A percentile compares a stretch with the other conserved stretches of the same genome.
These are phyloP conservation scores for Hypomyces rosellus DNA, from an alignment of 2,329 filamentous ascomycete species.

Conservation along the genomic window DNA sequence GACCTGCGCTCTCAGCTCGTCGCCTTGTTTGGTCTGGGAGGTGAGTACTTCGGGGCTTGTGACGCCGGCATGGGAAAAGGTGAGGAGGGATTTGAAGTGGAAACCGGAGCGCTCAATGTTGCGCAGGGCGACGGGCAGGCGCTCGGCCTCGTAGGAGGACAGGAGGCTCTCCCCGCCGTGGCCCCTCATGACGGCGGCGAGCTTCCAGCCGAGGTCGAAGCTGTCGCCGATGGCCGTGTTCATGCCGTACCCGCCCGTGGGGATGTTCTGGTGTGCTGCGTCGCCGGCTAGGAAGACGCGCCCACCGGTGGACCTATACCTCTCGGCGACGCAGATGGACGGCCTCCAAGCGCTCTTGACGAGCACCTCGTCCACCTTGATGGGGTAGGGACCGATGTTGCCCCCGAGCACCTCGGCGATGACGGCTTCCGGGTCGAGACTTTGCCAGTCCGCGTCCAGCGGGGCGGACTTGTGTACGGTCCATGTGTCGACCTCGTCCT, in stretches of 20 bases:
- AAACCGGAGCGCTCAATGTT: slow-evolving; percentile 14
- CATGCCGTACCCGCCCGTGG: slow-evolving; percentile 31
- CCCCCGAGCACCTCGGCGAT: neutral
- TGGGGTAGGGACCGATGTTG: neutral
- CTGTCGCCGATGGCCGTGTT: slow-evolving; percentile 31
- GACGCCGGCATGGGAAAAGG: too few relatives aligned
- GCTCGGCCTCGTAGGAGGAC: slow-evolving; percentile 20
- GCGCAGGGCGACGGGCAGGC: slow-evolving; percentile 13
- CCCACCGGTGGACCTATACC: slow-evolving; percentile 24
- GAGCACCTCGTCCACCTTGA: slow-evolving; percentile 20
- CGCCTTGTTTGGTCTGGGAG: too few relatives aligned
- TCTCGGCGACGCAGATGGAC: slow-evolving; percentile 16
- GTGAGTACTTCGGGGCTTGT: too few relatives aligned
- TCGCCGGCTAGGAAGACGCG: slow-evolving; percentile 31
- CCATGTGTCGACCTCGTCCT: too few relatives aligned
- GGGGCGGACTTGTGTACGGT: too few relatives aligned
- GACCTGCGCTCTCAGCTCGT: too few relatives aligned
- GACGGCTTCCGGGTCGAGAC: neutral
- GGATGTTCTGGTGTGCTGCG: slow-evolving; percentile 30
- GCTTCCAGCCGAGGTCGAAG: slow-evolving; percentile 30
- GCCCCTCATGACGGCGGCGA: slow-evolving; percentile 21
- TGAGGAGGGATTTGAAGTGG: too few relatives aligned
- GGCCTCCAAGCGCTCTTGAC: slow-evolving; percentile 17
- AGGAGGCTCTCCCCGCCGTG: slow-evolving; percentile 14
- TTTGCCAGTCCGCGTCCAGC: neutral